A percentile compares a stretch with the other conserved stretches of the same genome.
Evolutionary conservation across 108 stramenopile genomes (phyloP).

Genomic region (Cyclotella kingstonii): DNA sequence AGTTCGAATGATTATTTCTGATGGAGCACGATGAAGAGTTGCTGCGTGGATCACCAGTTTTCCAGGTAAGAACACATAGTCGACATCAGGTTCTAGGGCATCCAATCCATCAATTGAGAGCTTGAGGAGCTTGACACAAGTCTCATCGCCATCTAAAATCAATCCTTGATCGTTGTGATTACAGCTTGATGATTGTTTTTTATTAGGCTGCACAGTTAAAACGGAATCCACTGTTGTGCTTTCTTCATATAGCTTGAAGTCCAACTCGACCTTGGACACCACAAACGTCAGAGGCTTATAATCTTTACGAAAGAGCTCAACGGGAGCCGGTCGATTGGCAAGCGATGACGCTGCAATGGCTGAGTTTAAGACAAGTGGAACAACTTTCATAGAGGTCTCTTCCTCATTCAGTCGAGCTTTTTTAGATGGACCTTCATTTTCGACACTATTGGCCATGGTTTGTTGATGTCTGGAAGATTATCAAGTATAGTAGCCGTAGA

Average conservation of each 20-base stretch:
- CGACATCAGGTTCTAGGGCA: constrained; percentile 10
- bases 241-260: constrained; percentile 40
- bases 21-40: constrained; percentile 11
- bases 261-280: constrained; percentile 39
- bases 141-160: constrained; percentile 44
- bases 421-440: constrained; percentile 14
- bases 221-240: constrained; percentile 33
- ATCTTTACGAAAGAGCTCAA: constrained; percentile 29
- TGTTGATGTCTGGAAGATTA: too few relatives aligned
- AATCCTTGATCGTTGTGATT: constrained; percentile 21
- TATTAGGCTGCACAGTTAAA: constrained; percentile 26
- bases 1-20: constrained; percentile 17
- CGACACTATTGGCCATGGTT: constrained; percentile 32
- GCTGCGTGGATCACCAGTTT: constrained; percentile 23
- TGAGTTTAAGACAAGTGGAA: constrained; percentile 13
- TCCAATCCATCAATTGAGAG: constrained; percentile 36
- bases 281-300: constrained; percentile 35
- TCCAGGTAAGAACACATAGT: constrained; percentile 33
- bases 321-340: constrained; percentile 24
- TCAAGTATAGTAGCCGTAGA: too few relatives aligned
- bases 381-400: background rate
- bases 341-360: constrained; percentile 29
- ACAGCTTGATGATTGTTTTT: background rate
- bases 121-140: constrained; percentile 15
- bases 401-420: constrained; percentile 6